These are phyloP conservation scores for Russula emetica DNA, from an alignment of 768 basidiomycete genomes.

Conservation along the genomic window DNA sequence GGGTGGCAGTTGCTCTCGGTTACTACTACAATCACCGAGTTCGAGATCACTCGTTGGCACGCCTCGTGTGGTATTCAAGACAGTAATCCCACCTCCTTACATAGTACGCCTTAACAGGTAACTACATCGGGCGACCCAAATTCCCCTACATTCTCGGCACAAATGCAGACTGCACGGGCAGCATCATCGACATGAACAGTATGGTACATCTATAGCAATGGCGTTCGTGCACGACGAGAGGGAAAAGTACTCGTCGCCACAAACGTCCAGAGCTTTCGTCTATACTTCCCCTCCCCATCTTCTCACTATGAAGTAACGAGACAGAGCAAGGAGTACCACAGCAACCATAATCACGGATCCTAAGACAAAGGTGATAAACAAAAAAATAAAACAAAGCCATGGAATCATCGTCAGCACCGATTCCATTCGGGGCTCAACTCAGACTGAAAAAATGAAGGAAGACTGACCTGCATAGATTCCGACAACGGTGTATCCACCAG, in stretches of 20 bases:
- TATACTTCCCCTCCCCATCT: slow-evolving; percentile 17
- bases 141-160: too few relatives aligned
- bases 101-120: too few relatives aligned
- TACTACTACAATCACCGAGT: too few relatives aligned
- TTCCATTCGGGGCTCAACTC: too few relatives aligned
- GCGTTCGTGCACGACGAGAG: neutral
- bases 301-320: slow-evolving; percentile 6
- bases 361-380: neutral
- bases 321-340: neutral
- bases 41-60: too few relatives aligned
- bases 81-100: too few relatives aligned
- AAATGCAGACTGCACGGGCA: too few relatives aligned
- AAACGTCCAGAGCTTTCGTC: neutral
- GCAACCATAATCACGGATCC: slow-evolving; percentile 8
- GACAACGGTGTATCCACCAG: slow-evolving; percentile 50
- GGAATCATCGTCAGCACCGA: neutral
- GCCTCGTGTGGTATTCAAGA: too few relatives aligned
- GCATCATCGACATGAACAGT: too few relatives aligned
- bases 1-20: too few relatives aligned
- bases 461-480: slow-evolving; percentile 50
- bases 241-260: neutral
- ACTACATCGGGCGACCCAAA: too few relatives aligned
- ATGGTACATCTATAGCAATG: too few relatives aligned
- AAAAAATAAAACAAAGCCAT: neutral
- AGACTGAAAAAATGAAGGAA: neutral